phyloP scores from a whole-genome alignment of 2,329 filamentous ascomycete species.

The Cercospora sp. region DNA sequence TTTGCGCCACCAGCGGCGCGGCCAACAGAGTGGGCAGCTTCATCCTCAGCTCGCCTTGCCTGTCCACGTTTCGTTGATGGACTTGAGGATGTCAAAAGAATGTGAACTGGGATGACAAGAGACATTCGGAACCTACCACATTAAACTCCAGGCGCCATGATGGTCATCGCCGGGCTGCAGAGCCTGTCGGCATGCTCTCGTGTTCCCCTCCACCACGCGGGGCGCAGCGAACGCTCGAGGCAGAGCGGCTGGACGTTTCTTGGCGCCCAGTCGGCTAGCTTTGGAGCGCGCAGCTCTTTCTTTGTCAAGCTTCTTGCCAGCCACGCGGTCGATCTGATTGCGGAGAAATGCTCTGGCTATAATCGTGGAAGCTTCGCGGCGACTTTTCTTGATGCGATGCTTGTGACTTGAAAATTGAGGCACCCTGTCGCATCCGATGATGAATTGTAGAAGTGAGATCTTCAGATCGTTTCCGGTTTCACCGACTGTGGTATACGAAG shows the following conservation, averaged over 20 bases:
- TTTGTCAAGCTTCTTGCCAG: slow-evolving; percentile 3
- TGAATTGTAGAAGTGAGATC: neutral
- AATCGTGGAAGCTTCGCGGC: neutral
- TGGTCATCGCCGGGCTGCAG: neutral
- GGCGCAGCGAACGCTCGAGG: slow-evolving; percentile 3
- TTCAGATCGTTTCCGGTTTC: neutral
- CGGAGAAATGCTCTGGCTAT: neutral
- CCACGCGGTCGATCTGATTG: neutral
- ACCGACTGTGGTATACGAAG: neutral
- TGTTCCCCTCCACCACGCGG: slow-evolving; percentile 7
- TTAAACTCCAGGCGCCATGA: slow-evolving; percentile 2
- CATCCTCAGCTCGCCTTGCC: neutral
- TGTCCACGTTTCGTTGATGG: neutral
- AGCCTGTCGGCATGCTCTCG: neutral
- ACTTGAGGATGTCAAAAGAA: neutral
- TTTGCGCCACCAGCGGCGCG: slow-evolving; percentile 23
- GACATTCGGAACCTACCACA: neutral
- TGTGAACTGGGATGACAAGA: neutral
- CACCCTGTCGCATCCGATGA: neutral
- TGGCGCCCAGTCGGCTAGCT: slow-evolving; percentile 3
- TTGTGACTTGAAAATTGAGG: neutral
- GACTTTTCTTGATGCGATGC: neutral
- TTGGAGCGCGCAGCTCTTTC: neutral
- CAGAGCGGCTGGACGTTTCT: slow-evolving; percentile 6
- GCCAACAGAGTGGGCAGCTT: neutral